These are phyloP conservation scores for Polytrichum formosum DNA, from an alignment of 225 moss, liverwort and hornwort genomes.

Conservation along the genomic window DNA sequence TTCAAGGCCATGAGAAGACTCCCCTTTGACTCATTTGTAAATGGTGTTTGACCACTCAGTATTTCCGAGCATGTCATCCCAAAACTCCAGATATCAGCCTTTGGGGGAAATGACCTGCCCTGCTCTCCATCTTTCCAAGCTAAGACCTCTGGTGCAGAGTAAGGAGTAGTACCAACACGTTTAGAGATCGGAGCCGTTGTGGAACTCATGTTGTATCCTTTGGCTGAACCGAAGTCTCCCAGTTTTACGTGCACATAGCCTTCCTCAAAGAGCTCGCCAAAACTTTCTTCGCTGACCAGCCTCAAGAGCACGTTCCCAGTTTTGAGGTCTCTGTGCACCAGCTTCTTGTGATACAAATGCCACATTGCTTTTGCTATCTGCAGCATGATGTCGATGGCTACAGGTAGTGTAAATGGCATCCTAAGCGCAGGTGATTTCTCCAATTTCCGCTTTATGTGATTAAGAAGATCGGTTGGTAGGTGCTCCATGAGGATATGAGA, in stretches of 20 bases:
- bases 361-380: constrained; percentile 28
- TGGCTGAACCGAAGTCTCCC: constrained; percentile 17
- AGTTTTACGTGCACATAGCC: constrained; percentile 24
- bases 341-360: constrained; percentile 17
- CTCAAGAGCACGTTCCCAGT: constrained; percentile 9
- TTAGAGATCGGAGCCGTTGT: not conserved
- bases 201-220: constrained; percentile 5
- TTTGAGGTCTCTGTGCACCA: constrained; percentile 26
- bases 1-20: not conserved
- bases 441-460: not conserved
- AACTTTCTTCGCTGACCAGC: not conserved
- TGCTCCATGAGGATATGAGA: constrained; percentile 21
- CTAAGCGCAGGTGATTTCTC: not conserved
- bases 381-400: constrained; percentile 26
- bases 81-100: constrained; percentile 30
- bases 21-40: not conserved
- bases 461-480: constrained; percentile 12
- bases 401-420: constrained; percentile 9
- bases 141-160: constrained; percentile 16
- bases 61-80: constrained; percentile 16
- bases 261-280: constrained; percentile 7
- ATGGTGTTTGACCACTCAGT: constrained; percentile 3
- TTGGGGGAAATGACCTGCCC: constrained; percentile 1
- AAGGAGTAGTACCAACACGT: not conserved
- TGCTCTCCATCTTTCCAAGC: not conserved